Percentiles rank a stretch among this genome's conserved stretches.
phyloP scores from a whole-genome alignment of 148 eudicot genomes.

The Limonium bicolor region DNA sequence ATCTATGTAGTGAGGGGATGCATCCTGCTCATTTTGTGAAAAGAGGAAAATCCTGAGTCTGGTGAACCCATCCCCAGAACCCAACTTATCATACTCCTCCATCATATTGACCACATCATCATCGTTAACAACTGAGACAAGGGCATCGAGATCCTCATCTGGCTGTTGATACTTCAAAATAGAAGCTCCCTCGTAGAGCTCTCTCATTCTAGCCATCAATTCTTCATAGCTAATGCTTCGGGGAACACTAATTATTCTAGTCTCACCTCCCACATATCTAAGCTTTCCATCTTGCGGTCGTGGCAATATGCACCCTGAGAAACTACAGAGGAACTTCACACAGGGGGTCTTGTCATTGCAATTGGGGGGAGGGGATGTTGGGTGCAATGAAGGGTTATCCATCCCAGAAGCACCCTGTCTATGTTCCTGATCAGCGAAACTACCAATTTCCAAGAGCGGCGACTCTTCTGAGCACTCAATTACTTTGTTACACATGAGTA shows the following conservation, averaged over 20 bases:
- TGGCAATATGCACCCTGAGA: slow-evolving; percentile 75
- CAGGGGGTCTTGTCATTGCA: slow-evolving; percentile 41
- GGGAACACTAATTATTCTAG: slow-evolving; percentile 61
- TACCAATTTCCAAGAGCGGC: slow-evolving; percentile 8
- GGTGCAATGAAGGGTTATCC: slow-evolving; percentile 24
- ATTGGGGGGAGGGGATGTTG: slow-evolving; percentile 16
- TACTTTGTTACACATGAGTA: slow-evolving; percentile 16
- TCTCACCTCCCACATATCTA: slow-evolving; percentile 93
- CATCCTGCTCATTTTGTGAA: slow-evolving; percentile 58
- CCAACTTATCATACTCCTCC: slow-evolving; percentile 98
- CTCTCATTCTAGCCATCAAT: slow-evolving; percentile 71
- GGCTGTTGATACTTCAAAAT: slow-evolving; percentile 95
- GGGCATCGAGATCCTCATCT: slow-evolving; percentile 98
- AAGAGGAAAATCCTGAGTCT: slow-evolving; percentile 80
- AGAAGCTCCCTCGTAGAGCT: slow-evolving; percentile 54
- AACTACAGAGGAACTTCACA: slow-evolving; percentile 82
- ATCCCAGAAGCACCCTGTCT: slow-evolving; percentile 19
- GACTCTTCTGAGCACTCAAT: slow-evolving; percentile 10
- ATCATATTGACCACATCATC: slow-evolving; percentile 95
- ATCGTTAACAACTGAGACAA: slow-evolving; percentile 90
- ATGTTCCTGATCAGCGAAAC: slow-evolving; percentile 10
- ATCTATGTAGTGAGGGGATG: slow-evolving; percentile 40
- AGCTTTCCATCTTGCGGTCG: slow-evolving; percentile 91
- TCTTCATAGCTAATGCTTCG: slow-evolving; percentile 52
- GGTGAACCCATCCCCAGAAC: slow-evolving; percentile 76